Conservation (phyloP, 2,329 filamentous ascomycete genomes). For the Exophiala alcalophila region DNA sequence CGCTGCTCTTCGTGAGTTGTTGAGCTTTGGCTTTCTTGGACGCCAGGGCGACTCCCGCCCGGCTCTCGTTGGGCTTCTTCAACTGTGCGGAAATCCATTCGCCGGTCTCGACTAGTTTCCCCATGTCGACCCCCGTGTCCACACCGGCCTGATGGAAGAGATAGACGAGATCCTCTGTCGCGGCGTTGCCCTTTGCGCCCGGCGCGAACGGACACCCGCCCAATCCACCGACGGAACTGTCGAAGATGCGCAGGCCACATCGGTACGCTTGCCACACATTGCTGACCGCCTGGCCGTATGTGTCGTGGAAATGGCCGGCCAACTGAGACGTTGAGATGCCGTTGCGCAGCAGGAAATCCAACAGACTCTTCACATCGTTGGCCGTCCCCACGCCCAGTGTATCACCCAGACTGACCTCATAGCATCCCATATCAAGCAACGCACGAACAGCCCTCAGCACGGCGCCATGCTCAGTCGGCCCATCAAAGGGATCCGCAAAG, state of each 20-base stretch:
- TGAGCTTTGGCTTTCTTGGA: conserved; percentile 6
- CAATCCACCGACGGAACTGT: conserved; percentile 74
- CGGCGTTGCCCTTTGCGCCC: conserved; percentile 81
- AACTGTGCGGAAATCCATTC: conserved; percentile 67
- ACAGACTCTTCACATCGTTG: conserved; percentile 34
- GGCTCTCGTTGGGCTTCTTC: conserved; percentile 61
- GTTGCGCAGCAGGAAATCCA: conserved; percentile 34
- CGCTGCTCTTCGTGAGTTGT: not conserved
- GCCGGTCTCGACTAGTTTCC: conserved; percentile 65
- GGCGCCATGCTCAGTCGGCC: conserved; percentile 51
- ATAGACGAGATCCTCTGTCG: conserved; percentile 80
- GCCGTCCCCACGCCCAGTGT: conserved; percentile 84
- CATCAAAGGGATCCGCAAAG: conserved; percentile 49
- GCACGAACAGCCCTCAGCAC: conserved; percentile 52
- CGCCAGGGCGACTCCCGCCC: conserved; percentile 59
- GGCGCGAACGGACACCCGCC: conserved; percentile 84
- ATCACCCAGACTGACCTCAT: conserved; percentile 86
- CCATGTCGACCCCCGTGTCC: conserved; percentile 48
- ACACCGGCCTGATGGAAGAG: conserved; percentile 53
- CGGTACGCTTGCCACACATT: conserved; percentile 76
- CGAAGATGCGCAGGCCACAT: conserved; percentile 74
- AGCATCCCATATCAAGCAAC: conserved; percentile 80
- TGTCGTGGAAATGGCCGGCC: conserved; percentile 86
- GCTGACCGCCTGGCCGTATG: conserved; percentile 79
- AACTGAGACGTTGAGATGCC: conserved; percentile 68